Conservation (phyloP, 108 stramenopile genomes). For the Nannochloropsis oceanica region DNA sequence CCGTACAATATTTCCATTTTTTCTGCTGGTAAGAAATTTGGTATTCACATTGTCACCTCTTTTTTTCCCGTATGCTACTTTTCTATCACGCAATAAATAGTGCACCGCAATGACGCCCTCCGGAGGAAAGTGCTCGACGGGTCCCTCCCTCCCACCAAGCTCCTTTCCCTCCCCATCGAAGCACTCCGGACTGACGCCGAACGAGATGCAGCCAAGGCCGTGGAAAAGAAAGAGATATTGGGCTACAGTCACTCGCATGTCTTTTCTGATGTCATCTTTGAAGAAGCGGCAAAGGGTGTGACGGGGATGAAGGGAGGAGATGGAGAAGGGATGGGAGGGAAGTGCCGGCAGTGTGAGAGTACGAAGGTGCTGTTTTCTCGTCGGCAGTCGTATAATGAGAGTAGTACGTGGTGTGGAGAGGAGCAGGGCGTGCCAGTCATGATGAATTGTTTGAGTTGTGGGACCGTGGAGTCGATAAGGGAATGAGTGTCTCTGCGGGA, state of each 20-base stretch:
- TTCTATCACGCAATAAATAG: neutral
- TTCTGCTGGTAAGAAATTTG: neutral
- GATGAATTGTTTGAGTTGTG: neutral
- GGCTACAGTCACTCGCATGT: neutral
- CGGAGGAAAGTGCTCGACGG: neutral
- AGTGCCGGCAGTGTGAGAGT: neutral
- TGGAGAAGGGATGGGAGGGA: neutral
- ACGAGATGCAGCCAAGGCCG: neutral
- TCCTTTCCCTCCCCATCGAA: neutral
- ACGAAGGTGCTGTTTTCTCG: neutral
- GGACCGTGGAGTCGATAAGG: neutral
- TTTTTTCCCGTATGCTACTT: neutral
- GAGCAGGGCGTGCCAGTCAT: neutral
- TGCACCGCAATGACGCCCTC: neutral
- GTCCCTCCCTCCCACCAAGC: neutral
- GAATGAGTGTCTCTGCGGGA: neutral
- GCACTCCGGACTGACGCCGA: neutral
- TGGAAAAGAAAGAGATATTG: neutral
- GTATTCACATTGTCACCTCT: neutral
- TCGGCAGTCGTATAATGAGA: neutral
- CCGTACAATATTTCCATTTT: too few species aligned
- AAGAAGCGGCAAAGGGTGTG: neutral
- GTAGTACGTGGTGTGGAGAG: neutral
- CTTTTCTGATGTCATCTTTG: neutral
- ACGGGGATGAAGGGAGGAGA: neutral